Evolutionary conservation across 345 rosid species (phyloP).

Genomic region (Pugionium dolabratum): DNA sequence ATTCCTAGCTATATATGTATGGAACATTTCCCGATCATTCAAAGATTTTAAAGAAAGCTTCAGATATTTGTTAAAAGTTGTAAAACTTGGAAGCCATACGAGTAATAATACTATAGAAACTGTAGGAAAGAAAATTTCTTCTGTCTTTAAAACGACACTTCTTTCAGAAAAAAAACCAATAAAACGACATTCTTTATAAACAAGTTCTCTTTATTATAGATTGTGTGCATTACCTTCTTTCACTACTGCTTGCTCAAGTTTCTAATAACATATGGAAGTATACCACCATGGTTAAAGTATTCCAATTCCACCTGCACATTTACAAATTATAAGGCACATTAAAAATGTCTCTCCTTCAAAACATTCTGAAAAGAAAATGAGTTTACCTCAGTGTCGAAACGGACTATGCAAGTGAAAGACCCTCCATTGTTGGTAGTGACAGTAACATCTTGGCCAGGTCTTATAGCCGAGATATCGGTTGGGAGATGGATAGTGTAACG

Average conservation of each 20-base stretch:
- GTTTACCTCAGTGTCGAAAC: conserved; percentile 95
- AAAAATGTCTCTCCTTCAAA: neutral
- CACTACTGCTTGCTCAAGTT: conserved; percentile 56
- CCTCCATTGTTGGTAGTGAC: conserved; percentile 82
- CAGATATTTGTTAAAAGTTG: too few relatives aligned
- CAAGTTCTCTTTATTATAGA: conserved; percentile 17
- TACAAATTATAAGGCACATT: neutral
- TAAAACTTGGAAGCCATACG: too few relatives aligned
- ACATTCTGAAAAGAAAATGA: neutral
- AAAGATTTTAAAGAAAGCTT: too few relatives aligned
- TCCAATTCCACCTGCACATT: conserved; percentile 83
- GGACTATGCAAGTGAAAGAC: conserved; percentile 84
- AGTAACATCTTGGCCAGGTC: conserved; percentile 93
- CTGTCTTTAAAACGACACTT: too few relatives aligned
- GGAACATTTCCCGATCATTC: too few relatives aligned
- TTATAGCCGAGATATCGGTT: conserved; percentile 60
- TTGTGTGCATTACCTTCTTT: neutral
- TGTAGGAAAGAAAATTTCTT: too few relatives aligned
- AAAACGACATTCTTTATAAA: too few relatives aligned
- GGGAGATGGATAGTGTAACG: conserved; percentile 90
- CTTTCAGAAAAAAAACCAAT: too few relatives aligned
- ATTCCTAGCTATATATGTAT: too few relatives aligned
- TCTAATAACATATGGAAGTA: conserved; percentile 93
- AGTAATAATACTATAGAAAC: too few relatives aligned
- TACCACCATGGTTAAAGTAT: conserved; percentile 89